Evolutionary conservation across 139 green algal species (phyloP), one percentile per base, ranked within the genome.

Genomic region (Asterochloris sp.): DNA sequence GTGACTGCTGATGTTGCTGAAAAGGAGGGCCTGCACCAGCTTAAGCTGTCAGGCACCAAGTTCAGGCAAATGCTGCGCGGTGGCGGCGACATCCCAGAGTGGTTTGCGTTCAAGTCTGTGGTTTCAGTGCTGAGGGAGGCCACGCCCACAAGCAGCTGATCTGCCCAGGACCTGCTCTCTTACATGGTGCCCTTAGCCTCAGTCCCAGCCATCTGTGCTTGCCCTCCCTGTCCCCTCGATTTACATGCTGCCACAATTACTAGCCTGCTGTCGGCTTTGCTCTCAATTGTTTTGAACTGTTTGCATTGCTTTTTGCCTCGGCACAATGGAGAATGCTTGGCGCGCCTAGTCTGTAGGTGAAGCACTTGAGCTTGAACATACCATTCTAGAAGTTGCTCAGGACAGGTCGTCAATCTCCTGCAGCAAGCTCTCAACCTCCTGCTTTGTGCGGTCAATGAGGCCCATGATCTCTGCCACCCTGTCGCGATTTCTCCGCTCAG

Each of bases 71-170:
- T 98, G 94, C 91, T 98, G 83, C 89, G 94, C 76, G 75, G 69
- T 26, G 94, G 95, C 21, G 92, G 96, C 63, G 95, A 98, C 60
- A 98, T 99, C 85, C 96, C 96, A 23, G 95, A 98, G 80, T 99
- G 96, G 96, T 98, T 99, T 90, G 94, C 95, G 13, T 98, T 98
- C 91, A 97, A 95, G 91, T 94, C 82, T 19, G 96, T 99, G 28
- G 94, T 99, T 14, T 28, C 94, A 73, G 96, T 99, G 61, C 89
- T 98, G 67, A 89, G 95, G 17, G 89, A 95, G 74, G 62, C 89
- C 54, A 86, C 75, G 15, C 62, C 73, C 13, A 15, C 77, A 12
- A 63, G 66, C 66, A 26, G 66, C 17, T 71, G 66, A 21, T 23
- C 66, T 71, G 66, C 38, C 38, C 38, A 54, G 38, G 6, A 6